Conservation (phyloP, 768 basidiomycete species). For the Gloeophyllum trabeum region DNA sequence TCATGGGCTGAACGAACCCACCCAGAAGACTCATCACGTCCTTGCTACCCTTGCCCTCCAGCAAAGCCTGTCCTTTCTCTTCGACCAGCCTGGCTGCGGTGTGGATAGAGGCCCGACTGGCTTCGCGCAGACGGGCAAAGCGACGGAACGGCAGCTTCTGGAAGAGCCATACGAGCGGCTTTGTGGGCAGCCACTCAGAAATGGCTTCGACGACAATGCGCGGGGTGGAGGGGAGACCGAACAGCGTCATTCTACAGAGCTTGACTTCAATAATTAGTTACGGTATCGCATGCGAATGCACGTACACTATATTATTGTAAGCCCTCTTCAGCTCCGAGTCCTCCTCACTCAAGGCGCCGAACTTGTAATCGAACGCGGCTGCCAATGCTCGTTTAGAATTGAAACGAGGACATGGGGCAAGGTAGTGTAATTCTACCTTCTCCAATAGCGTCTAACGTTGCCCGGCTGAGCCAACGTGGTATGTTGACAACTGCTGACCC, state of each 20-base stretch:
- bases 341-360: slow-evolving; percentile 34
- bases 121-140: slow-evolving; percentile 24
- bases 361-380: slow-evolving; percentile 36
- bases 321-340: slow-evolving; percentile 44
- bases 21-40: slow-evolving; percentile 48
- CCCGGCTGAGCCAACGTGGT: slow-evolving; percentile 28
- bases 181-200: slow-evolving; percentile 25
- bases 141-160: slow-evolving; percentile 30
- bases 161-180: slow-evolving; percentile 33
- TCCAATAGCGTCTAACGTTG: slow-evolving; percentile 27
- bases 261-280: not conserved
- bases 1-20: slow-evolving; percentile 19
- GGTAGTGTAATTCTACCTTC: no score
- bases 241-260: slow-evolving; percentile 33
- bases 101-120: slow-evolving; percentile 12
- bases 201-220: slow-evolving; percentile 38
- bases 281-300: not conserved
- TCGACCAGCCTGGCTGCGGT: slow-evolving; percentile 35
- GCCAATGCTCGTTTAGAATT: no score
- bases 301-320: slow-evolving; percentile 29
- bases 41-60: slow-evolving; percentile 34
- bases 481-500: slow-evolving; percentile 31
- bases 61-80: slow-evolving; percentile 33
- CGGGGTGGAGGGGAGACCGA: slow-evolving; percentile 33
- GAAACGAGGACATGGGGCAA: no score